Percentiles rank a stretch among this genome's conserved stretches.
Evolutionary conservation across 2,329 filamentous ascomycete species (phyloP).

Genomic region (Aspergillus caelatus): DNA sequence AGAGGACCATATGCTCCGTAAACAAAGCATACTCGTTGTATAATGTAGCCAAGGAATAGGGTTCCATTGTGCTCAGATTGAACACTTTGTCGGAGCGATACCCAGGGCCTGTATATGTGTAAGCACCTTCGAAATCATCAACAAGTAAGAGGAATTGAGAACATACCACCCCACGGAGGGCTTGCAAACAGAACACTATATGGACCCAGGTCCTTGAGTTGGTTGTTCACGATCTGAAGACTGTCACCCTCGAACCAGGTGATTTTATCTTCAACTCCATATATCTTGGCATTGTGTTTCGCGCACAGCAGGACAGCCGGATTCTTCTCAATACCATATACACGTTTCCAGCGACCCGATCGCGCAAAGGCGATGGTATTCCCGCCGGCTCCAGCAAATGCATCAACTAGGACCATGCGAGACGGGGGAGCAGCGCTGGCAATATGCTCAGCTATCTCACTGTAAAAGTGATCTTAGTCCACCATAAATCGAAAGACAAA

Average conservation of each 20-base stretch:
- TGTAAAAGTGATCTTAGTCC: conserved; percentile 29
- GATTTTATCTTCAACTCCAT: conserved; percentile 77
- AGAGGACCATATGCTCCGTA: conserved; percentile 67
- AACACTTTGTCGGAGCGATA: conserved; percentile 73
- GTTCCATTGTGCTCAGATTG: conserved; percentile 82
- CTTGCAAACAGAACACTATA: conserved; percentile 69
- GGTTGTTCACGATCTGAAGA: conserved; percentile 68
- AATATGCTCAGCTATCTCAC: conserved; percentile 76
- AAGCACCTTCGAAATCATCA: neutral
- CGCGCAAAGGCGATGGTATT: conserved; percentile 94
- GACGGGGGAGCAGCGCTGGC: conserved; percentile 54
- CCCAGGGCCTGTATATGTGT: conserved; percentile 55
- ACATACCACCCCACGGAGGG: conserved; percentile 72
- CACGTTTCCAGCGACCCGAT: conserved; percentile 74
- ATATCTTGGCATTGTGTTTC: conserved; percentile 86
- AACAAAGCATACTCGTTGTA: conserved; percentile 62
- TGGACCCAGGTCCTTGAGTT: conserved; percentile 51
- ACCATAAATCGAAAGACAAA: neutral
- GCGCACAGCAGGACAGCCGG: conserved; percentile 80
- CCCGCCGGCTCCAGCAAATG: conserved; percentile 88
- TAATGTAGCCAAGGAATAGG: conserved; percentile 71
- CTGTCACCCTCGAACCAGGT: conserved; percentile 87
- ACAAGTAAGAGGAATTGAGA: neutral
- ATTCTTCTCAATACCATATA: conserved; percentile 89
- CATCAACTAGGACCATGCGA: conserved; percentile 75